Base-by-base conservation (phyloP, 208 protist species). In the Crithidia brevicula region DNA sequence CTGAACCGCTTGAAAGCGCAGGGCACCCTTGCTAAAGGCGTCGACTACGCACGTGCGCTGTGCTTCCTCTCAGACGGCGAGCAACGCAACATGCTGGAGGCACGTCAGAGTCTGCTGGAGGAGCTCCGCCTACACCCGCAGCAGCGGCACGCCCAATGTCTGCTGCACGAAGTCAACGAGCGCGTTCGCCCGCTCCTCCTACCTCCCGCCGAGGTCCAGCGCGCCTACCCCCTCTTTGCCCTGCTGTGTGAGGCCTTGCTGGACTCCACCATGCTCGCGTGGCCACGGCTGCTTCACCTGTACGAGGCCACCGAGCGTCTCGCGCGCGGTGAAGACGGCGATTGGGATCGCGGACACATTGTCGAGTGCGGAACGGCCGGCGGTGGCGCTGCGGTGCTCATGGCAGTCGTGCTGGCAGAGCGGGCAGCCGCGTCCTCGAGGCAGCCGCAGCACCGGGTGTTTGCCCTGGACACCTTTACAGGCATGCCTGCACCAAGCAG, bases 181-280 rank as follows among this genome's bases (percentile, higher is more conserved):
- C 49, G 25, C 7, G 70, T 81, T 6, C 73, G 81, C 13, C 74
- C 73, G 0, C 50, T 66, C 45, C 67, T 92, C 5, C 58, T 85
- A 28, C 86, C 83, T 0, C 86, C 85, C 1, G 8, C 50, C 8
- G 81, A 83, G n/a, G 63, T 95, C 13, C 52, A 70, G 50, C 59
- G 64, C 7, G 33, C 47, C 18, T 57, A 89, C 34, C 85, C 89
- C 0, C 76, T 91, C 11, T 95, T 95, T 65, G 67, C 67, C n/a
- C 50, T 89, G 11, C 67, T 93, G n/a, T 88, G 77, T 56, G 87
- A 93, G 43, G 77, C 77, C 3, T 73, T 93, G 4, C 49, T 92
- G 27, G 85, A 95, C 47, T 77, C 87, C 62, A 92, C 87, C 11
- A 95, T 93, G 87, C 79, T 93, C 22, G 77, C 81, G 25, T 95